Evolutionary conservation across 441 rosid species (phyloP).

Genomic region (Raphanus hybrid): DNA sequence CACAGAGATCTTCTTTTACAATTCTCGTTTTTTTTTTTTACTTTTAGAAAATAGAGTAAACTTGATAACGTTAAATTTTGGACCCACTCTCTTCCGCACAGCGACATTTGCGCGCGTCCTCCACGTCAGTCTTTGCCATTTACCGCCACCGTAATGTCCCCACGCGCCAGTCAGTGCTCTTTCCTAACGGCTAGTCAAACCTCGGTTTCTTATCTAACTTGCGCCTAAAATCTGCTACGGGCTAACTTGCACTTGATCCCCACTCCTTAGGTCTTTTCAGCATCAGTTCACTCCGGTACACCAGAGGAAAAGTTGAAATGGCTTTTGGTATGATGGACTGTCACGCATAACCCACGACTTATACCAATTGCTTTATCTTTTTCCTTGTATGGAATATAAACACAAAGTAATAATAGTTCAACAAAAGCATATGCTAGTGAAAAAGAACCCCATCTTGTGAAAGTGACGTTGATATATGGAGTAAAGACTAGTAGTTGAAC

Average conservation of each 20-base stretch:
- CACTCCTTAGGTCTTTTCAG: conserved; percentile 21
- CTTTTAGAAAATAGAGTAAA: too few relatives aligned
- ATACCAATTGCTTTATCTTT: conserved; percentile 18
- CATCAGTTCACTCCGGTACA: conserved; percentile 34
- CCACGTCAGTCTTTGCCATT: conserved; percentile 76
- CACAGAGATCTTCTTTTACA: neutral
- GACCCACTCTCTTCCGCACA: conserved; percentile 33
- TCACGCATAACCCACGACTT: conserved; percentile 40
- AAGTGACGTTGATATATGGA: conserved; percentile 32
- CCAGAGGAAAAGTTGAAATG: conserved; percentile 31
- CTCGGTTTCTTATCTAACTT: neutral
- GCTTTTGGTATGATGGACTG: conserved; percentile 35
- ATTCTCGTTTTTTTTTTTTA: neutral
- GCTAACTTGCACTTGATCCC: conserved; percentile 32
- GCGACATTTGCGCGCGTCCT: conserved; percentile 86
- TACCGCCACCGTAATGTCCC: conserved; percentile 22
- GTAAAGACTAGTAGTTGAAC: conserved; percentile 41
- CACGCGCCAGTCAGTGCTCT: conserved; percentile 20
- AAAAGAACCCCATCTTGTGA: conserved; percentile 23
- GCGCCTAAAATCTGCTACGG: neutral
- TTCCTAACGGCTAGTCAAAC: conserved; percentile 37
- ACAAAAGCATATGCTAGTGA: conserved; percentile 23
- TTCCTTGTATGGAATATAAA: conserved; percentile 21
- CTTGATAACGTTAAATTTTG: neutral
- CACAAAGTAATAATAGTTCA: neutral